Evolutionary conservation across 2,329 filamentous ascomycete species (phyloP), one percentile per base, ranked within the genome.

Genomic region (Boeremia exigua): DNA sequence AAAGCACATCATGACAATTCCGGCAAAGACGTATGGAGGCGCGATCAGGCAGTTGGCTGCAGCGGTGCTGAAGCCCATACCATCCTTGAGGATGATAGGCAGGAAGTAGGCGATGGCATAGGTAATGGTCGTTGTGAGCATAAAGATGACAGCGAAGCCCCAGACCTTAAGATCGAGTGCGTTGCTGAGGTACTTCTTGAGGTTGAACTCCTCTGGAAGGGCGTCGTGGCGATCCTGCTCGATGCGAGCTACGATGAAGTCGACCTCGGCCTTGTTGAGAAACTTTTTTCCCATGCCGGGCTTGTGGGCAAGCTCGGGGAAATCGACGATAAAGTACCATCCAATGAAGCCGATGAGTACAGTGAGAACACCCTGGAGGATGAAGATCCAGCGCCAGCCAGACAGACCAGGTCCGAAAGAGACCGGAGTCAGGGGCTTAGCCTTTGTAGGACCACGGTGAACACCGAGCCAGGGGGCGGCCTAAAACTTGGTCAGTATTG

Each of bases 1-100:
- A 12, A 82, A 82, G 59, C 81, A 60, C 88, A 64, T 60, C 72
- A 74, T 75, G 56, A 72, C 66, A 19, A 70, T 52, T 0, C 48
- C 65, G 2, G 69, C 65, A n/a, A 67, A 66, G 42, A 70, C 44
- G 38, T 70, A 70, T 1, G 69, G 67, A 7, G 66, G 67, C 2
- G 68, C 65, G n/a, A 67, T 61, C 7, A 71, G 55, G 29, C 63
- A 63, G 51, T 71, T 69, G 8, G 62, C 61, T 33, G 63, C 64
- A 34, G 66, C 65, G 6, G 59, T 46, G 27, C 59, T 69, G 59
- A 68, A 72, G 2, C 63, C 63, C 68, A 72, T 71, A 9, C 67
- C 68, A 12, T 66, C 65, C 28, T 68, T 69, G 6, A 70, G 57
- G 25, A 72, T 69, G 48, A 72, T 70, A 10, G 69, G 69, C 0